These are phyloP conservation scores for Epithele typhae DNA, from an alignment of 768 basidiomycete species.

Conservation along the genomic window DNA sequence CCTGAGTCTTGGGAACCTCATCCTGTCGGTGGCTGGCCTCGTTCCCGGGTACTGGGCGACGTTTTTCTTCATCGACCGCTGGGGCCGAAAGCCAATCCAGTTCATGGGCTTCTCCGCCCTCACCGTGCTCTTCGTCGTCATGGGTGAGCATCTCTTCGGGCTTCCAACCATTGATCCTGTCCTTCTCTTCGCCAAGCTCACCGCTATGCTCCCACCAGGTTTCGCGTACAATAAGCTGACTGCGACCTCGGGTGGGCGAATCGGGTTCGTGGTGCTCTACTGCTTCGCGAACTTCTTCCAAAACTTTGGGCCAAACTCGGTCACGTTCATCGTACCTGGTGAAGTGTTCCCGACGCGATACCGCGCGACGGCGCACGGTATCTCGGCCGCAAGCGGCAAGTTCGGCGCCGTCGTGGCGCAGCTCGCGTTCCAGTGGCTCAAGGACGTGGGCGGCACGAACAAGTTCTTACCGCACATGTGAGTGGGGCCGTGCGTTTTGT, in stretches of 20 bases:
- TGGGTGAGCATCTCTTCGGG: conserved; percentile 17
- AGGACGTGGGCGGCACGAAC: conserved; percentile 64
- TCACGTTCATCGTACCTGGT: conserved; percentile 78
- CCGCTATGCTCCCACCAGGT: conserved; percentile 37
- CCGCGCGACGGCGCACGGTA: conserved; percentile 80
- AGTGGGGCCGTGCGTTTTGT: conserved; percentile 30
- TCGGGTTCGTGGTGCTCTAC: conserved; percentile 79
- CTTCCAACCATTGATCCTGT: not conserved
- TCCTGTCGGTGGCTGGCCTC: conserved; percentile 72
- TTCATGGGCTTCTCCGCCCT: conserved; percentile 32
- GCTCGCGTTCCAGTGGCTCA: conserved; percentile 66
- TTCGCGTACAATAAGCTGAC: conserved; percentile 62
- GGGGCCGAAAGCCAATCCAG: conserved; percentile 71
- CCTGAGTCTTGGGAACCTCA: conserved; percentile 68
- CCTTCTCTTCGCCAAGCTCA: conserved; percentile 1
- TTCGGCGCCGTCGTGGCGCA: conserved; percentile 79
- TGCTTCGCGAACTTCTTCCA: conserved; percentile 89
- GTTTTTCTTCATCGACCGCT: conserved; percentile 64
- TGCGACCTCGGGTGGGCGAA: conserved; percentile 34
- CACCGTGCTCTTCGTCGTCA: conserved; percentile 27
- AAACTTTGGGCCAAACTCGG: conserved; percentile 82
- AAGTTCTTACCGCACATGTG: conserved; percentile 66
- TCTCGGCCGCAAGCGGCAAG: conserved; percentile 81
- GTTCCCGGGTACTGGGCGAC: conserved; percentile 75
- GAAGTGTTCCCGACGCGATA: conserved; percentile 88